Base-by-base conservation (phyloP, 108 stramenopile genomes). In the Nitzschia palea region DNA sequence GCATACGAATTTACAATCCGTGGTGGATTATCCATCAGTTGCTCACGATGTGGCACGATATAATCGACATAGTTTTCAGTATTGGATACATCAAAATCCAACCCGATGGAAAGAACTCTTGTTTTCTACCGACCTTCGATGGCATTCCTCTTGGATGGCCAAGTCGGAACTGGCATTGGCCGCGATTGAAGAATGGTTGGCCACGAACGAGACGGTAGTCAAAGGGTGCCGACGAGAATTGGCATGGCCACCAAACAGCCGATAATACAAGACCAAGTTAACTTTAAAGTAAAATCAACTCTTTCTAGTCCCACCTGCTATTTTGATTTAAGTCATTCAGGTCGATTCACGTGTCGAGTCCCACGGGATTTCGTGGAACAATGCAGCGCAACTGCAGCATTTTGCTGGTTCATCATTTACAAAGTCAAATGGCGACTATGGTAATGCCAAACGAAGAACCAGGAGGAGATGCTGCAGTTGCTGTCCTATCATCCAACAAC, bases 31-130 rank as follows among this genome's bases (percentile, higher is more conserved):
- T 52, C 44, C 29, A 50, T 8, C 18, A 1, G 61, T 71, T 17
- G 70, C 70, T 1, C 25, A n/a, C 12, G 50, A 63, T 37, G 61
- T 71, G n/a, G 70, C 70, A 12, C n/a, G 26, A 6, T 71, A 71
- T 26, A 58, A 71, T 57, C 15, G 27, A 12, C 35, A 63, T 2
- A 71, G 60, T 30, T 52, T 71, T 14, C n/a, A 4, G 4, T 33
- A 8, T 12, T 71, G 70, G 70, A 63, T 29, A 33, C 15, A 60
- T 4, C 59, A 60, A 23, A 40, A 60, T 60, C 23, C 59, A 12
- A 14, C 18, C 0, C 40, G 43, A 10, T 60, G 59, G 59, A 60
- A n/a, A 31, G 37, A 60, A 2, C 18, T 60, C 20, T 26, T 60
- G 2, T 12, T 42, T 2, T 17, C n/a, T n/a, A 40, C 37, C 2